phyloP scores from a whole-genome alignment of 306 rosid species.

The Vigna angularis region DNA sequence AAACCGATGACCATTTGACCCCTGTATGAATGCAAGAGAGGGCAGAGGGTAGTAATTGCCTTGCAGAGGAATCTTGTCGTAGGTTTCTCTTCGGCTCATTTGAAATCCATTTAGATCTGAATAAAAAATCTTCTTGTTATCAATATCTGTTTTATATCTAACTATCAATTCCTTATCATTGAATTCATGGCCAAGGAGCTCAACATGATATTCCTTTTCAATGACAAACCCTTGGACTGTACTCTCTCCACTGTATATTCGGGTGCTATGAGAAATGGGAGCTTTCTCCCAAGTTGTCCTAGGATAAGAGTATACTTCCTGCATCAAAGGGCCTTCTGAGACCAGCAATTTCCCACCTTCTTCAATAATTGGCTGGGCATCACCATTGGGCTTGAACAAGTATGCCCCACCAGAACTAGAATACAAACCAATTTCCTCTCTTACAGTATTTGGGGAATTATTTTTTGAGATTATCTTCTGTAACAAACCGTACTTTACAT shows the following conservation, averaged over 20 bases:
- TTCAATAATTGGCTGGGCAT: constrained; percentile 69
- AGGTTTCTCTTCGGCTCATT: constrained; percentile 96
- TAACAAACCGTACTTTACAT: constrained; percentile 72
- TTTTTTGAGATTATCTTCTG: constrained; percentile 62
- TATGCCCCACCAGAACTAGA: constrained; percentile 87
- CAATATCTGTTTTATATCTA: constrained; percentile 81
- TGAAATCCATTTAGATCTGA: constrained; percentile 96
- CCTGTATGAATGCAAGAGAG: constrained; percentile 86
- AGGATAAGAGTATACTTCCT: constrained; percentile 89
- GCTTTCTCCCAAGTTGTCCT: constrained; percentile 71
- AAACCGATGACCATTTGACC: constrained; percentile 78
- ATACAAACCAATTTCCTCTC: constrained; percentile 93
- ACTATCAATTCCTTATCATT: constrained; percentile 89
- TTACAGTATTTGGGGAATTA: constrained; percentile 58
- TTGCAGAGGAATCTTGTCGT: constrained; percentile 91
- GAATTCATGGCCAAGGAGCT: constrained; percentile 70
- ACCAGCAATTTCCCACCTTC: constrained; percentile 76
- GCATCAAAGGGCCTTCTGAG: constrained; percentile 82
- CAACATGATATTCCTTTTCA: constrained; percentile 98
- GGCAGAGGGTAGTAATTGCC: constrained; percentile 99
- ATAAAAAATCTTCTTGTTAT: constrained; percentile 77
- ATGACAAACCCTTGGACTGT: constrained; percentile 71
- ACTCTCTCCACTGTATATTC: constrained; percentile 72
- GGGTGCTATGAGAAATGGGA: constrained; percentile 94
- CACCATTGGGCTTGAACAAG: constrained; percentile 86